Evolutionary conservation across 2,329 filamentous ascomycete species (phyloP), one percentile per base, ranked within the genome.

Genomic region (Diaporthe batatas): DNA sequence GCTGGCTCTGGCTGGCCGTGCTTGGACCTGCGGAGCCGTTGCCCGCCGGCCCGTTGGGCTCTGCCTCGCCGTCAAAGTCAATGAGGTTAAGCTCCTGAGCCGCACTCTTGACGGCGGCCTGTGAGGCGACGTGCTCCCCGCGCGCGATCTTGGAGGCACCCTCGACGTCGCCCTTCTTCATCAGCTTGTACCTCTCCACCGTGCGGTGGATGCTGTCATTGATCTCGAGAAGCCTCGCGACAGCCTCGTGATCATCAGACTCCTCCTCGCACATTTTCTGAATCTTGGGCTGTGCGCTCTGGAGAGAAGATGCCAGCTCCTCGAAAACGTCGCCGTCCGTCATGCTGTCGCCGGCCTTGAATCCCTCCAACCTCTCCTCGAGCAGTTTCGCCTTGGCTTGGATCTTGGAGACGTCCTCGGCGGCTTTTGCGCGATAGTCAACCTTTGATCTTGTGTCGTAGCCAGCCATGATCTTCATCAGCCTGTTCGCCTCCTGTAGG

Each of bases 181-280:
- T 91, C 71, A 98, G 86, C 87, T 94, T 97, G 83, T 98, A 99
- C 76, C 96, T 88, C 83, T 98, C 94, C 71, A 98, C 94, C 1
- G 96, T 99, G 75, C 96, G 91, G 81, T 98, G 94, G 89, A 99
- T 99, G 84, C 95, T 98, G 83, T 99, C 96, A 81, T 99, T 99
- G 80, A 99, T 98, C 81, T 98, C 95, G 71, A 99, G 89, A 14
- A 99, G 87, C 83, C 98, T 98, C 55, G 95, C 94, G 7, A 99
- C 96, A 6, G 96, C 96, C 84, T 98, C 96, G 75, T 95, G 92
- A 79, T 99, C 96, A 75, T 98, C 96, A 14, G 95, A 98, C 80
- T 99, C 96, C 82, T 99, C 96, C 82, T 98, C 96, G 79, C 96
- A 98, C 96, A 99, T 99, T 84, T 94, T 98, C 81, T 98, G 96